Evolutionary conservation across 345 rosid species (phyloP).

Genomic region (Eutrema japonicum): DNA sequence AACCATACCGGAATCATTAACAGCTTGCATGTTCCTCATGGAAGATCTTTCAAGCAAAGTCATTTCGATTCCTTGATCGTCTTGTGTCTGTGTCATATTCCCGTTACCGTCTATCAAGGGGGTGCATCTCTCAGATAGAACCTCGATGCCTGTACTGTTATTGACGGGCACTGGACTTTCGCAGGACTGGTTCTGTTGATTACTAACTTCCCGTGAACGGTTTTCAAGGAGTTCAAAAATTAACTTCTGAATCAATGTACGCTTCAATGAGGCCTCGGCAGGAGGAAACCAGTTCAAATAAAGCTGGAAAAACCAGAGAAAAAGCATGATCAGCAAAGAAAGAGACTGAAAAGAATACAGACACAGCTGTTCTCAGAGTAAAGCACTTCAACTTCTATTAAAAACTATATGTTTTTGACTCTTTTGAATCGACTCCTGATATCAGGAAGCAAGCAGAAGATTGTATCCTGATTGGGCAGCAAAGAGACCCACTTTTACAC

Average conservation of each 20-base stretch:
- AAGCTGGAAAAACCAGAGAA: conserved; percentile 60
- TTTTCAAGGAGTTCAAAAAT: conserved; percentile 71
- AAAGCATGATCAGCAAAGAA: conserved; percentile 27
- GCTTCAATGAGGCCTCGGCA: conserved; percentile 88
- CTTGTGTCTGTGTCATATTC: conserved; percentile 52
- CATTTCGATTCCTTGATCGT: conserved; percentile 69
- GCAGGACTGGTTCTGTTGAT: conserved; percentile 50
- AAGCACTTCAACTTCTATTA: not conserved
- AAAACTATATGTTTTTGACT: not conserved
- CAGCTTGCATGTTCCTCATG: conserved; percentile 58
- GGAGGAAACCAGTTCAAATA: conserved; percentile 87
- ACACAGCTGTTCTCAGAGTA: conserved; percentile 18
- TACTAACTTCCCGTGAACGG: conserved; percentile 48
- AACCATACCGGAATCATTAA: conserved; percentile 73
- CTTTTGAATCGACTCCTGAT: conserved; percentile 17
- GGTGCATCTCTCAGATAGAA: conserved; percentile 51
- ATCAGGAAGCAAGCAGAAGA: conserved; percentile 20
- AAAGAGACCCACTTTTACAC: conserved; percentile 17
- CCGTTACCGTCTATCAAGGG: conserved; percentile 51
- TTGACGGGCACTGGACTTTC: conserved; percentile 41
- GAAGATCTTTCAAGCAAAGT: conserved; percentile 67
- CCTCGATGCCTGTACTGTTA: conserved; percentile 46
- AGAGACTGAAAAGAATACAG: conserved; percentile 22
- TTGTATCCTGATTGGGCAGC: not conserved
- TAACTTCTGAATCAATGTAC: conserved; percentile 77